Conservation (phyloP, 2,329 filamentous ascomycete species). For the Apiospora marii region DNA sequence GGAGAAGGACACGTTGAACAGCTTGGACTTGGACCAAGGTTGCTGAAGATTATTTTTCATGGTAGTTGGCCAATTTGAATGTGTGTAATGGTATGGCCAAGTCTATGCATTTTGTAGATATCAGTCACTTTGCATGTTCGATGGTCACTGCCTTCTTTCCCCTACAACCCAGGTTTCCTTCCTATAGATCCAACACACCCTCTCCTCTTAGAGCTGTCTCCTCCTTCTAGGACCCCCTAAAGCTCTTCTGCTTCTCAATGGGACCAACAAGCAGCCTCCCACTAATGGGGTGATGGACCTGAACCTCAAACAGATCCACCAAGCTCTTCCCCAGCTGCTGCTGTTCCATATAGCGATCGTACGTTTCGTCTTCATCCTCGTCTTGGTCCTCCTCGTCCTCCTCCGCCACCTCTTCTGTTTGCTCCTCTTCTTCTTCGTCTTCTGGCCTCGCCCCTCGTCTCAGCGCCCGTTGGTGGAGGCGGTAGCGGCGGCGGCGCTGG, state of each 20-base stretch:
- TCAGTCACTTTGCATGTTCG: not conserved
- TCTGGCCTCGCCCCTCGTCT: not conserved
- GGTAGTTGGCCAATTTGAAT: not conserved
- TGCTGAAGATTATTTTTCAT: not conserved
- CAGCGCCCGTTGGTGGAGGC: not conserved
- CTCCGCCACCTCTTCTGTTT: not conserved
- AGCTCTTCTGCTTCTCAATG: constrained; percentile 28
- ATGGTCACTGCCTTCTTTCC: not conserved
- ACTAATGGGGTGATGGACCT: constrained; percentile 28
- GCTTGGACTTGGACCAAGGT: not conserved
- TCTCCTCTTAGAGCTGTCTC: not conserved
- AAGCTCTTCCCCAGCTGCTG: constrained; percentile 1
- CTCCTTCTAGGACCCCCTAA: constrained; percentile 10
- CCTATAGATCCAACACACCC: not conserved
- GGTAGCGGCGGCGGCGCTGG: constrained; percentile 1
- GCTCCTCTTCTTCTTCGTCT: not conserved
- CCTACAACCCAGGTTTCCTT: not conserved
- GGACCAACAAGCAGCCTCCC: constrained; percentile 27
- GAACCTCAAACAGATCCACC: constrained; percentile 25
- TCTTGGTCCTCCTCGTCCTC: not conserved
- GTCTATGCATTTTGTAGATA: not conserved
- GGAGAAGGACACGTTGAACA: not conserved
- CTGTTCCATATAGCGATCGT: not conserved
- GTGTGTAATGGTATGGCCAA: not conserved
- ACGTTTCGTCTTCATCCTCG: not conserved